Conservation (phyloP, 768 basidiomycete genomes). For the Cystoderma amianthinum region DNA sequence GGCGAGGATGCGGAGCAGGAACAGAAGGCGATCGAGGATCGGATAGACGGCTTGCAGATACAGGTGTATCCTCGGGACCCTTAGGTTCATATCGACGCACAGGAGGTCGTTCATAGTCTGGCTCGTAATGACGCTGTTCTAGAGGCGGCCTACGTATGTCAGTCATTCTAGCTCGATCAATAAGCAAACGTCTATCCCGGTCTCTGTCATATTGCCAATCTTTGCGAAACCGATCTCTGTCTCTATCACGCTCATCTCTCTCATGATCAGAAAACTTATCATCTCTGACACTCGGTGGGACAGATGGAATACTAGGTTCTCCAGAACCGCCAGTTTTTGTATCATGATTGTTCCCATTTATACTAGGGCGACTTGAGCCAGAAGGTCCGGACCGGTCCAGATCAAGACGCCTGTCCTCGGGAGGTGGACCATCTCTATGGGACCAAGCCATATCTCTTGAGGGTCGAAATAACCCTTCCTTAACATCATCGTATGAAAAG, state of each 20-base stretch:
- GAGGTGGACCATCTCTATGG: constrained; percentile 1
- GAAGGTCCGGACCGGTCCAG: not conserved
- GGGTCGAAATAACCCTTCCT: not conserved
- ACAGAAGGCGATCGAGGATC: not conserved
- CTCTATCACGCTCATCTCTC: constrained; percentile 1
- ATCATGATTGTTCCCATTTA: not conserved
- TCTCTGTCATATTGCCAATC: not conserved
- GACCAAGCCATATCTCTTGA: not conserved
- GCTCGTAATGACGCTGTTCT: not conserved
- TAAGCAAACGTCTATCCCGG: not conserved
- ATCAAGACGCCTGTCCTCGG: not conserved
- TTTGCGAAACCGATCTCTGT: not conserved
- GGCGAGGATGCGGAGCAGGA: not conserved
- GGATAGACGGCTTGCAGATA: not conserved
- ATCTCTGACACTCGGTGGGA: not conserved
- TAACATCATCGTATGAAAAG: not conserved
- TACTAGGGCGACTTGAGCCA: not conserved
- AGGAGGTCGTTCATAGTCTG: not conserved
- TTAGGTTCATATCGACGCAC: not conserved
- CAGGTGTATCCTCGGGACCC: not conserved
- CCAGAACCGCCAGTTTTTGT: not conserved
- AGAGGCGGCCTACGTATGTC: not conserved
- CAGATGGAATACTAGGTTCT: not conserved
- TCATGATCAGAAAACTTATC: not conserved
- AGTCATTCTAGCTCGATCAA: not conserved